Conservation (phyloP, 352 stramenopile genomes). For the Phytophthora boehmeriae region DNA sequence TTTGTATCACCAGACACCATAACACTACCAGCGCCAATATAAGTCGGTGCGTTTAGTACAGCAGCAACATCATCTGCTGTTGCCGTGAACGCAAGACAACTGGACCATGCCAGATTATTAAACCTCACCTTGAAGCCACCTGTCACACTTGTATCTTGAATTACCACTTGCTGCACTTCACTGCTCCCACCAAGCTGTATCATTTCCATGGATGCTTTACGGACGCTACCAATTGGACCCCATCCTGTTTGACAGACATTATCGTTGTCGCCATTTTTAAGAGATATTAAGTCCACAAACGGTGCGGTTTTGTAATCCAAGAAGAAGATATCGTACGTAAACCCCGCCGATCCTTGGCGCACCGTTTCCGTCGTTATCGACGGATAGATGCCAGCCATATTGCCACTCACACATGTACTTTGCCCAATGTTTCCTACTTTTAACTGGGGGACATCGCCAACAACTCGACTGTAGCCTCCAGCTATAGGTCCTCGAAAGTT, state of each 20-base stretch:
- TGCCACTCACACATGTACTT: constrained; percentile 44
- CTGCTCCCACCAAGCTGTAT: constrained; percentile 58
- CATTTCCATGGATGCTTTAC: constrained; percentile 46
- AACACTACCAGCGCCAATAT: constrained; percentile 48
- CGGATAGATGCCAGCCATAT: too few relatives aligned
- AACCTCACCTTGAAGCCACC: too few relatives aligned
- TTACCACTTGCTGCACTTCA: constrained; percentile 62
- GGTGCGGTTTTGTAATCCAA: constrained; percentile 42
- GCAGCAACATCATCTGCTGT: constrained; percentile 36
- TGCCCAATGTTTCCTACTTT: constrained; percentile 58
- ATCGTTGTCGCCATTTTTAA: constrained; percentile 39
- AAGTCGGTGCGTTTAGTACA: constrained; percentile 34
- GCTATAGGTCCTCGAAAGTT: constrained; percentile 60
- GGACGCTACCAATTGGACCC: constrained; percentile 40
- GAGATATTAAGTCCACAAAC: constrained; percentile 40
- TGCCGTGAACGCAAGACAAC: constrained; percentile 30
- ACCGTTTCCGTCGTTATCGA: constrained; percentile 75
- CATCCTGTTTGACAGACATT: constrained; percentile 27
- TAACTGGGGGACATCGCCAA: constrained; percentile 61
- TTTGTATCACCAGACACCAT: constrained; percentile 55
- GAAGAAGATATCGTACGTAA: constrained; percentile 83
- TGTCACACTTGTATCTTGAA: constrained; percentile 34
- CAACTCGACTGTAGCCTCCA: constrained; percentile 60
- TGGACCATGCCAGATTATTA: too few relatives aligned
- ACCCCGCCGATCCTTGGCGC: constrained; percentile 58